Conservation (phyloP, 2,329 filamentous ascomycete genomes). For the Alternaria sp. region DNA sequence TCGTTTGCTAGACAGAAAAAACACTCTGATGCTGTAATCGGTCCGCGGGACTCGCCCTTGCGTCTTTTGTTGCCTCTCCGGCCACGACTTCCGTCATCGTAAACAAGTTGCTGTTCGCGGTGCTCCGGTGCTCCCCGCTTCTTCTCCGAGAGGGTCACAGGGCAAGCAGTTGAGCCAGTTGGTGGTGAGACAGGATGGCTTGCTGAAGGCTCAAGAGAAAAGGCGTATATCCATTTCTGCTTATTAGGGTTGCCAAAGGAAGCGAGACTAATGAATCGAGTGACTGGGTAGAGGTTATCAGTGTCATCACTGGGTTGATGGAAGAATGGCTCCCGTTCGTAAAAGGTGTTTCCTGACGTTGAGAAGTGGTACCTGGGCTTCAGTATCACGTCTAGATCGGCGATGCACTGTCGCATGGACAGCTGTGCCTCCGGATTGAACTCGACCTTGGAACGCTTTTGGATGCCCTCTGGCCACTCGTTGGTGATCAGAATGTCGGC, state of each 20-base stretch:
- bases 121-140: conserved; percentile 64
- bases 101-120: conserved; percentile 49
- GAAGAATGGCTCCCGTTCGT: conserved; percentile 92
- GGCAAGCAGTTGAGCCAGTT: conserved; percentile 76
- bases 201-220: conserved; percentile 68
- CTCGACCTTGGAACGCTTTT: conserved; percentile 70
- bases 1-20: conserved; percentile 96
- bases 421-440: conserved; percentile 65
- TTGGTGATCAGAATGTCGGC: conserved; percentile 89
- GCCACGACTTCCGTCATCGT: conserved; percentile 46
- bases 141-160: conserved; percentile 66
- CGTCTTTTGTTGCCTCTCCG: conserved; percentile 53
- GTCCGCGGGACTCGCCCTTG: conserved; percentile 44
- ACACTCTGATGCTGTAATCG: conserved; percentile 73
- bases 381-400: conserved; percentile 78
- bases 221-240: conserved; percentile 81
- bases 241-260: conserved; percentile 78
- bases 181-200: conserved; percentile 71
- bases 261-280: conserved; percentile 90
- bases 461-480: conserved; percentile 82
- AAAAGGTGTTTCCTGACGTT: conserved; percentile 75
- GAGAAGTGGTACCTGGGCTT: conserved; percentile 95
- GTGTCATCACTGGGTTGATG: conserved; percentile 64
- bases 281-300: conserved; percentile 68
- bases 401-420: conserved; percentile 70